Conservation (phyloP, 495 filamentous ascomycete species). For the Lineolata rhizophorae region DNA sequence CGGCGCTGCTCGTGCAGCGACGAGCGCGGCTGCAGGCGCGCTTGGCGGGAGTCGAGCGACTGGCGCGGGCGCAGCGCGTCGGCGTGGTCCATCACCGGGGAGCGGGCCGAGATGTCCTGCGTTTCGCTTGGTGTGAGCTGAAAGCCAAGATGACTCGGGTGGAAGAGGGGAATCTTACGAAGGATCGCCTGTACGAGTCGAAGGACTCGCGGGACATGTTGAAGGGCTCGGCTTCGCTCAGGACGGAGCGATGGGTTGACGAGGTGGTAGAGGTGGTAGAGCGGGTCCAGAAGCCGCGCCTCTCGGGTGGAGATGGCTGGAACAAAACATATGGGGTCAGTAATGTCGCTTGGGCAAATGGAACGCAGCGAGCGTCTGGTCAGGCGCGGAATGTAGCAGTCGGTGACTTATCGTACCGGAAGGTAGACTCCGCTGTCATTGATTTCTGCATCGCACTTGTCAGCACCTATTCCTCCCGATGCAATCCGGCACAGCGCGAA, state of each 20-base stretch:
- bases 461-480: too few relatives aligned
- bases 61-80: constrained; percentile 37
- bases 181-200: constrained; percentile 90
- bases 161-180: constrained; percentile 35
- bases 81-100: constrained; percentile 46
- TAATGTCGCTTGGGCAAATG: too few relatives aligned
- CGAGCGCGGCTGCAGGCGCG: constrained; percentile 25
- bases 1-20: constrained; percentile 26
- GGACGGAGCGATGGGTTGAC: constrained; percentile 39
- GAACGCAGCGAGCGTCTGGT: too few relatives aligned
- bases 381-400: too few relatives aligned
- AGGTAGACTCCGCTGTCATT: constrained; percentile 94
- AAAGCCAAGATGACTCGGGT: background rate
- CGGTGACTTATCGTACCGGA: constrained; percentile 65
- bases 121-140: constrained; percentile 2
- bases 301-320: constrained; percentile 79
- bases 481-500: too few relatives aligned
- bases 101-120: constrained; percentile 83
- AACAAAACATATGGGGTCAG: too few relatives aligned
- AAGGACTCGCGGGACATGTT: constrained; percentile 95
- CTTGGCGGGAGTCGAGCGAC: constrained; percentile 55
- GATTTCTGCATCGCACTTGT: constrained; percentile 44
- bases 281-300: constrained; percentile 48
- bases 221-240: constrained; percentile 72
- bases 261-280: constrained; percentile 43